A percentile compares a stretch with the other conserved stretches of the same genome.
Evolutionary conservation across 2,329 filamentous ascomycete genomes (phyloP).

Genomic region (Neodidymelliopsis sp.): DNA sequence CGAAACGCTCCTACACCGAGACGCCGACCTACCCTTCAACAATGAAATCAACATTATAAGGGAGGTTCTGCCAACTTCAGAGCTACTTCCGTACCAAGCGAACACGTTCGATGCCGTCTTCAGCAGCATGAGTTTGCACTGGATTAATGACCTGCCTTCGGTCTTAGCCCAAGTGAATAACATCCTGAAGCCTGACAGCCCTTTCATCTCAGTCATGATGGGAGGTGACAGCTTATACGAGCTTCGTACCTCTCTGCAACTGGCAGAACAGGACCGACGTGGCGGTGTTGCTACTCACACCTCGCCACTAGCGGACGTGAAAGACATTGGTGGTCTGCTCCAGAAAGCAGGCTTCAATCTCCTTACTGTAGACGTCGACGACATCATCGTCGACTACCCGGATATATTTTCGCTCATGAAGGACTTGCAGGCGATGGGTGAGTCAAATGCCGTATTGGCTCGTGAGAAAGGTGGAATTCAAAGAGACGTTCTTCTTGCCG

Average conservation of each 20-base stretch:
- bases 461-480: slow-evolving; percentile 78
- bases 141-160: slow-evolving; percentile 95
- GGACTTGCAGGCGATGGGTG: slow-evolving; percentile 95
- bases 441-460: slow-evolving; percentile 87
- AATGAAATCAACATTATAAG: slow-evolving; percentile 74
- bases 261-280: slow-evolving; percentile 87
- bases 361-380: slow-evolving; percentile 95
- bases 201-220: slow-evolving; percentile 95
- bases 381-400: slow-evolving; percentile 95
- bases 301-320: slow-evolving; percentile 88
- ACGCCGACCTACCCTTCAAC: slow-evolving; percentile 78
- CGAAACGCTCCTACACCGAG: slow-evolving; percentile 77
- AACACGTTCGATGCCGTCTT: slow-evolving; percentile 88
- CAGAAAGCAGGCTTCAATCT: slow-evolving; percentile 92
- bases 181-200: slow-evolving; percentile 85
- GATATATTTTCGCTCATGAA: slow-evolving; percentile 89
- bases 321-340: slow-evolving; percentile 87
- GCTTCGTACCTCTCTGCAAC: slow-evolving; percentile 88
- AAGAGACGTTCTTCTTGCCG: slow-evolving; percentile 84
- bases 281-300: slow-evolving; percentile 93
- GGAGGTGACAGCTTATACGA: slow-evolving; percentile 95
- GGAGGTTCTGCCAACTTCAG: slow-evolving; percentile 76
- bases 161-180: slow-evolving; percentile 84
- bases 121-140: slow-evolving; percentile 89
- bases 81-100: slow-evolving; percentile 76